Evolutionary conservation across 352 stramenopile genomes (phyloP).

Genomic region (Phytophthora constricta): DNA sequence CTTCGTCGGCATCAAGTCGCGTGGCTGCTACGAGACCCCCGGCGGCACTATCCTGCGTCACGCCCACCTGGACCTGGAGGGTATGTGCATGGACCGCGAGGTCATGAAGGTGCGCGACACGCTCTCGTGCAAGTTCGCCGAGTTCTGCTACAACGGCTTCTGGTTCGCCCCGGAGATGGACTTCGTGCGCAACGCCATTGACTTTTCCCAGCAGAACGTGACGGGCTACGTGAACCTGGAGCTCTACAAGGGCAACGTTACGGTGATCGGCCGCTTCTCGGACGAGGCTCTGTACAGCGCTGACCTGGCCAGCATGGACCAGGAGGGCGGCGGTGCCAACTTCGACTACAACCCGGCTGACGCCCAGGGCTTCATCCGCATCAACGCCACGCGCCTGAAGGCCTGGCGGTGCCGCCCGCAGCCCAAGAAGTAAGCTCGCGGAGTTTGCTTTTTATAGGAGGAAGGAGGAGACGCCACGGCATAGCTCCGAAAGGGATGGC

Average conservation of each 20-base stretch:
- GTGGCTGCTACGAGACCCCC: constrained; percentile 98
- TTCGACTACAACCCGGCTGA: constrained; percentile 99
- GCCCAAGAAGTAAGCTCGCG: constrained; percentile 52
- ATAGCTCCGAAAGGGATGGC: not conserved
- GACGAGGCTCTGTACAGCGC: constrained; percentile 96
- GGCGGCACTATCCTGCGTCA: constrained; percentile 93
- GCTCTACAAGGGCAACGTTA: constrained; percentile 99
- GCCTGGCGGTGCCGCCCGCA: constrained; percentile 81
- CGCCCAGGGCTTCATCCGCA: constrained; percentile 98
- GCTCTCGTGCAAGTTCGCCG: constrained; percentile 95
- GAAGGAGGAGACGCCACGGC: constrained; percentile 3
- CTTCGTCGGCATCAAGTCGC: constrained; percentile 99
- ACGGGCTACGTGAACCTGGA: constrained; percentile 94
- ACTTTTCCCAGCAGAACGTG: constrained; percentile 96
- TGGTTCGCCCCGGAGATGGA: constrained; percentile 99
- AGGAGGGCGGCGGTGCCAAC: constrained; percentile 94
- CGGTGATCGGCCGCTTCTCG: constrained; percentile 91
- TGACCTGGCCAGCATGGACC: constrained; percentile 98
- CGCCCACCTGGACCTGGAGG: constrained; percentile 93
- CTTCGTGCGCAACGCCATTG: constrained; percentile 95
- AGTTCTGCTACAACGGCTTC: constrained; percentile 99
- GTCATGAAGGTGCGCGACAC: constrained; percentile 95
- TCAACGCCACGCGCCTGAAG: constrained; percentile 98
- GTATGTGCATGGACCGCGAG: constrained; percentile 97
- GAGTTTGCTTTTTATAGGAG: constrained; percentile 37